Base-by-base conservation (phyloP, 768 basidiomycete genomes). In the Kwoniella dejecticola region DNA sequence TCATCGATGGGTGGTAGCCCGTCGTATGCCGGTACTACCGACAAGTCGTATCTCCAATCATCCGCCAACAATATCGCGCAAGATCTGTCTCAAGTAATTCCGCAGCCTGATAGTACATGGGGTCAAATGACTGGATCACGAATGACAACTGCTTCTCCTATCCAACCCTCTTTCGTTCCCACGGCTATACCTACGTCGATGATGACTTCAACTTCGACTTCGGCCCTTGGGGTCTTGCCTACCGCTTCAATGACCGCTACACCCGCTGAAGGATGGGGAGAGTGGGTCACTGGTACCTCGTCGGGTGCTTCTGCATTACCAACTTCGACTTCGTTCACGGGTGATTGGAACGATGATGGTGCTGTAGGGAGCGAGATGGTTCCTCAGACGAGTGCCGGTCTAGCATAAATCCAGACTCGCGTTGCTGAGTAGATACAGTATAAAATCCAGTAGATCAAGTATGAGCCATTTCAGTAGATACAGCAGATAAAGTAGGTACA, bases 351-450 rank as follows among this genome's bases (percentile, higher is more conserved):
- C 17, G 52, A 26, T 29, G 57, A 46, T 19, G 56, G 62, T 11
- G 63, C 54, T 21, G 52, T 53, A 12, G 57, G 63, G 10, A 57
- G 63, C 23, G 52, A 52, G 19, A 64, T 64, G 63, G 49, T 64
- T 12, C 57, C 63, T 17, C 50, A 57, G n/a, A 29, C 30, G 2
- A 64, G 63, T 56, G 13, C 24, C 19, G 63, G 63, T 1, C 48
- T 64, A 42, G 57, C 63, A n/a, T 64, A 64, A 36, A 36, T 7
- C n/a, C n/a, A n/a, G n/a, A n/a, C n/a, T n/a, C n/a, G n/a, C n/a
- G n/a, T n/a, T n/a, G n/a, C n/a, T n/a, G n/a, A n/a, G n/a, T n/a
- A n/a, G n/a, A n/a, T n/a, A n/a, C n/a, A n/a, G n/a, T n/a, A n/a
- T n/a, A n/a, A n/a, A n/a, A n/a, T n/a, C n/a, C n/a, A n/a, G n/a